phyloP scores from a whole-genome alignment of 805 yeast genomes.

The Kuraishia hungarica region DNA sequence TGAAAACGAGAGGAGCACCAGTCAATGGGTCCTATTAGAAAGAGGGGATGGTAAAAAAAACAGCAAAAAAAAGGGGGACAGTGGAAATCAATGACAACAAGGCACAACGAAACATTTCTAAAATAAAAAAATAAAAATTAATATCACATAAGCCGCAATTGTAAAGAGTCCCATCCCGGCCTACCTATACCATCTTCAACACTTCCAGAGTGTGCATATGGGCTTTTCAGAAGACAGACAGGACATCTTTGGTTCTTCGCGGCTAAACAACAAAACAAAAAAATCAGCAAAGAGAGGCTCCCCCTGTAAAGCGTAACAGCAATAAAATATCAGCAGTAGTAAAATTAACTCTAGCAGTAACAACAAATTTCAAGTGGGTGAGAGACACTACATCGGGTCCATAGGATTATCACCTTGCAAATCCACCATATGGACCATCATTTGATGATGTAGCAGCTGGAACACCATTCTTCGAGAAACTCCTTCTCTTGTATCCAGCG shows the following conservation, averaged over 20 bases:
- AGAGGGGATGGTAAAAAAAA: too few species aligned
- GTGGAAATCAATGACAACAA: not conserved
- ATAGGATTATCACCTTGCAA: not conserved
- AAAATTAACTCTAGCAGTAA: too few species aligned
- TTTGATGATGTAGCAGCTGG: constrained; percentile 31
- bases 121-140: not conserved
- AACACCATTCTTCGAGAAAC: constrained; percentile 19
- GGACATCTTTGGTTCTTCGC: too few species aligned
- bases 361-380: too few species aligned
- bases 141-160: not conserved
- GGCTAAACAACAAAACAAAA: too few species aligned
- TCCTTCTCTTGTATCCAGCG: constrained; percentile 14
- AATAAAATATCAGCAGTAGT: too few species aligned
- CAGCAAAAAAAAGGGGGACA: not conserved
- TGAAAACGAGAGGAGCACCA: not conserved
- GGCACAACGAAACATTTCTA: not conserved
- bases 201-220: too few species aligned
- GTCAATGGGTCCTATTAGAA: not conserved
- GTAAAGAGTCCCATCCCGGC: not conserved
- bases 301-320: too few species aligned
- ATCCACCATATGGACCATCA: constrained; percentile 34
- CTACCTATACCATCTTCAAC: constrained; percentile 17
- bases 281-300: too few species aligned
- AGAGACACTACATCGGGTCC: too few species aligned
- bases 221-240: too few species aligned